A percentile compares a stretch with the other conserved stretches of the same genome.
phyloP scores from a whole-genome alignment of 495 filamentous ascomycete species.

The Aspergillus kassunensis region DNA sequence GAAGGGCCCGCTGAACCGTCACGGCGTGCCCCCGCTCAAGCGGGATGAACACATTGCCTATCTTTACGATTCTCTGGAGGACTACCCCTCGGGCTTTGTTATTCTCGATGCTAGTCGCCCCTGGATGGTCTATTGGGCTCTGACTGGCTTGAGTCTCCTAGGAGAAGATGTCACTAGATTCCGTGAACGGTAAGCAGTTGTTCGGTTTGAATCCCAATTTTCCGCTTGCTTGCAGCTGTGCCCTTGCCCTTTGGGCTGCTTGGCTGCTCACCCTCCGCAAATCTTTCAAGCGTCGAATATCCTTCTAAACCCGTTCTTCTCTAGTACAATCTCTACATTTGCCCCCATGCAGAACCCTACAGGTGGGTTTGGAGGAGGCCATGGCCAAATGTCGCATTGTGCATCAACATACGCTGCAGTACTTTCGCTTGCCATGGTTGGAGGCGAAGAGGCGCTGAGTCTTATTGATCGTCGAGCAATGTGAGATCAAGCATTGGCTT shows the following conservation, averaged over 20 bases:
- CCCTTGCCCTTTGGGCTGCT: background rate
- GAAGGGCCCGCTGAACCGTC: constrained; percentile 52
- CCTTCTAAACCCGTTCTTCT: constrained; percentile 7
- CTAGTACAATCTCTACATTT: constrained; percentile 65
- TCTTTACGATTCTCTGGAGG: constrained; percentile 60
- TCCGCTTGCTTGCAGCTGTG: constrained; percentile 2
- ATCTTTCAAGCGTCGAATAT: background rate
- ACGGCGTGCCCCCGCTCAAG: constrained; percentile 70
- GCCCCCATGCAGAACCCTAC: constrained; percentile 72
- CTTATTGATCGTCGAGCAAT: constrained; percentile 77
- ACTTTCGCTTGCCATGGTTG: constrained; percentile 71
- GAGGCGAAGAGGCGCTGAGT: constrained; percentile 64
- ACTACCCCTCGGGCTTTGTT: constrained; percentile 63
- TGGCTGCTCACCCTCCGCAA: background rate
- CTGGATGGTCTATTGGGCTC: constrained; percentile 91
- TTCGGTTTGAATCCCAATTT: constrained; percentile 2
- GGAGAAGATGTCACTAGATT: constrained; percentile 72
- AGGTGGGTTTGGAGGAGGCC: constrained; percentile 93
- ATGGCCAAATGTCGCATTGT: constrained; percentile 80
- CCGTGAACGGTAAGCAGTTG: constrained; percentile 51
- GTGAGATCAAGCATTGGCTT: constrained; percentile 37
- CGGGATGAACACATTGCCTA: constrained; percentile 72
- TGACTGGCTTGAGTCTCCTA: constrained; percentile 66
- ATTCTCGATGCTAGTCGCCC: constrained; percentile 77
- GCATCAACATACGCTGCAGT: constrained; percentile 85